Conservation (phyloP, 352 stramenopile species). For the Phytophthora hybrid region DNA sequence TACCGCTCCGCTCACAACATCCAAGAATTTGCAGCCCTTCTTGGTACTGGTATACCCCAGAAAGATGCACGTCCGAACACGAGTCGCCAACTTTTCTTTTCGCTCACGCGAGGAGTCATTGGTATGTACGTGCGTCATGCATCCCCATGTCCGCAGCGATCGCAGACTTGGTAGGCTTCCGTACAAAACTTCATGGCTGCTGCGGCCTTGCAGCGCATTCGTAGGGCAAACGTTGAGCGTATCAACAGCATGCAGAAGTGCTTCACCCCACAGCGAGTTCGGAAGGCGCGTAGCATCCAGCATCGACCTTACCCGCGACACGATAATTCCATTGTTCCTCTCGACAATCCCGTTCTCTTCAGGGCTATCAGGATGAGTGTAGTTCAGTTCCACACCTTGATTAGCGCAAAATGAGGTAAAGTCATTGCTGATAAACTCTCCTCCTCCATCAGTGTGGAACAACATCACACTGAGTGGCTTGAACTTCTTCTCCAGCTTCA, state of each 20-base stretch:
- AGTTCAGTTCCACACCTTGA: neutral
- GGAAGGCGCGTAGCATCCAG: neutral
- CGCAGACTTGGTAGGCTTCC: neutral
- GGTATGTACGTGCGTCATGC: neutral
- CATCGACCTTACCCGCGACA: neutral
- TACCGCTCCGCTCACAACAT: neutral
- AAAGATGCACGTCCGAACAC: neutral
- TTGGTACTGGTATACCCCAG: neutral
- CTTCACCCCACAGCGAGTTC: constrained; percentile 7
- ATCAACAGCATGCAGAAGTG: neutral
- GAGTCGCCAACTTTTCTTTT: constrained; percentile 7
- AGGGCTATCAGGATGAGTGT: neutral
- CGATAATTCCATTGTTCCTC: neutral
- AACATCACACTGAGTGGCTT: neutral
- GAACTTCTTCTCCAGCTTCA: constrained; percentile 4
- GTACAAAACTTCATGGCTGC: neutral
- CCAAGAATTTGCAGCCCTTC: constrained; percentile 12
- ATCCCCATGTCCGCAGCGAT: constrained; percentile 1
- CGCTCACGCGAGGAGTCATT: neutral
- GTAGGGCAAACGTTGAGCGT: constrained; percentile 3
- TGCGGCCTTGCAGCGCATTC: neutral
- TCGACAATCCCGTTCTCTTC: constrained; percentile 5
- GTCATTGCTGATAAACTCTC: constrained; percentile 2
- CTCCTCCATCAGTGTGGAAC: neutral
- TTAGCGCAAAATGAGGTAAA: neutral